Percentiles rank a stretch among this genome's conserved stretches.
Evolutionary conservation across 2,329 filamentous ascomycete species (phyloP).

Genomic region (Fusarium temperatum): DNA sequence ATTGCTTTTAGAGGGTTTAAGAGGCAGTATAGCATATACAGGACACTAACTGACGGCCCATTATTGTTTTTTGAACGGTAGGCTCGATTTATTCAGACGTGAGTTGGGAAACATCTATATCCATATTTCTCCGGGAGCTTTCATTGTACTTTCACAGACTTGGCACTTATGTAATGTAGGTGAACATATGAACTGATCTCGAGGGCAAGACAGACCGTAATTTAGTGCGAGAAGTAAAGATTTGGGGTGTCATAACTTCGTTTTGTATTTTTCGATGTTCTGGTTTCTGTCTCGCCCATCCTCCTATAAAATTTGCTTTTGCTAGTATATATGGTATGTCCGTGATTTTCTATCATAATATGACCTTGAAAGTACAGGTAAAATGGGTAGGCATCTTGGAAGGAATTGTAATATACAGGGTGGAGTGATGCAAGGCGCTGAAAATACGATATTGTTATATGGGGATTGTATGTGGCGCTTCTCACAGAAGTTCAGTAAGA

Average conservation of each 20-base stretch:
- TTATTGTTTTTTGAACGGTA: background rate
- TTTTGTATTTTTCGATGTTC: background rate
- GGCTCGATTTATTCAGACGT: background rate
- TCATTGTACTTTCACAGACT: background rate
- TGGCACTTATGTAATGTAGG: background rate
- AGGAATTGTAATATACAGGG: conserved; percentile 20
- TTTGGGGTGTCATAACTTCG: background rate
- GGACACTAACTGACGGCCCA: conserved; percentile 14
- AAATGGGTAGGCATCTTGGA: background rate
- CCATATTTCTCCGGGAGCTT: background rate
- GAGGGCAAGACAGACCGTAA: background rate
- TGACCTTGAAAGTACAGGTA: background rate
- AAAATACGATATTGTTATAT: background rate
- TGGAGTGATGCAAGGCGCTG: background rate
- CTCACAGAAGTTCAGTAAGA: background rate
- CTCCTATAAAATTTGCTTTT: background rate
- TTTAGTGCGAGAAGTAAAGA: background rate
- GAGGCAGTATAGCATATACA: conserved; percentile 34
- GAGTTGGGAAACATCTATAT: background rate
- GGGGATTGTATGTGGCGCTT: background rate
- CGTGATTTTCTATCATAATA: background rate
- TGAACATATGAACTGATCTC: background rate
- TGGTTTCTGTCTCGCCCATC: background rate
- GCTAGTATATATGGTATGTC: conserved; percentile 28
- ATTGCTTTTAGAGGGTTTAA: conserved; percentile 19